Conservation (phyloP, 305 asterid species). For the Fraxinus platypoda region DNA sequence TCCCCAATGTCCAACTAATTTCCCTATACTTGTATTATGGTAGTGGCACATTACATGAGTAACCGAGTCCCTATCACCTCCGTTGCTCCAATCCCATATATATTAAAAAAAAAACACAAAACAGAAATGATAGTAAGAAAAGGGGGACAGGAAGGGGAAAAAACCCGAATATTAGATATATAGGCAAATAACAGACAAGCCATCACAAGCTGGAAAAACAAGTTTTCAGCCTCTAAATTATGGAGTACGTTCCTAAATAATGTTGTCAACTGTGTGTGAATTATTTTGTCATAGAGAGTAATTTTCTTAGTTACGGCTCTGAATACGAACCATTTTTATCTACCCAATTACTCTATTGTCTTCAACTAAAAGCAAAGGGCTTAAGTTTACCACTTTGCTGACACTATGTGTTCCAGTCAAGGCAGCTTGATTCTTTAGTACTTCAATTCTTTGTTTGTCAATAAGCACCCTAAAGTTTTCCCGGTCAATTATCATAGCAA, state of each 20-base stretch:
- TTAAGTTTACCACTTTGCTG: background rate
- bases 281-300: background rate
- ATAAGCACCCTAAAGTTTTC: background rate
- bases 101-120: background rate
- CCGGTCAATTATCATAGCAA: slow-evolving; percentile 6
- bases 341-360: background rate
- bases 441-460: too few species aligned
- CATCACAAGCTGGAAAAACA: too few species aligned
- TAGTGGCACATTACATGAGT: background rate
- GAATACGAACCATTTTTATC: background rate
- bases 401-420: background rate
- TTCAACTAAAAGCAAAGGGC: background rate
- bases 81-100: background rate
- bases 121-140: too few species aligned
- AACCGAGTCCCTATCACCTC: background rate
- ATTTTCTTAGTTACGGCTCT: background rate
- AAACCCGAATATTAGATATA: too few species aligned
- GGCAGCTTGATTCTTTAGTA: background rate
- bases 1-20: background rate
- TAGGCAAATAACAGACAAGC: too few species aligned
- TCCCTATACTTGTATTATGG: background rate
- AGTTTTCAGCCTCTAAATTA: too few species aligned
- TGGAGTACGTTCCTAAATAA: background rate
- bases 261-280: background rate
- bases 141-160: background rate